phyloP scores from a whole-genome alignment of 441 rosid genomes.

The Populus hybrid region DNA sequence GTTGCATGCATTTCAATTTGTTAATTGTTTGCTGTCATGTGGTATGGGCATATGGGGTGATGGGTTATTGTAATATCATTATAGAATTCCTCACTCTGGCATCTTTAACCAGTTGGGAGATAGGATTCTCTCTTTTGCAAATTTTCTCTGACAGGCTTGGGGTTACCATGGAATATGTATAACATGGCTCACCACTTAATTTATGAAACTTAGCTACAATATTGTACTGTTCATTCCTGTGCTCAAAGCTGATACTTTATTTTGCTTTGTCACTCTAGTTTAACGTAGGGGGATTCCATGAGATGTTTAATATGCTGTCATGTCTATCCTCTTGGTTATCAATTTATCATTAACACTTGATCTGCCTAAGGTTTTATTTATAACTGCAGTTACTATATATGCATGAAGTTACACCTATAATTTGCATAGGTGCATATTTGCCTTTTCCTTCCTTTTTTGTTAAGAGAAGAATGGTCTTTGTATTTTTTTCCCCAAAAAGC shows the following conservation, averaged over 20 bases:
- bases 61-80: not conserved
- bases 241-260: not conserved
- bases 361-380: not conserved
- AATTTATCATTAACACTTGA: not conserved
- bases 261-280: too few species aligned
- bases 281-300: too few species aligned
- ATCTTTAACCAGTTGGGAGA: not conserved
- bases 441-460: not conserved
- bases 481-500: not conserved
- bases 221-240: not conserved
- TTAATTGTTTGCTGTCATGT: not conserved
- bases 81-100: not conserved
- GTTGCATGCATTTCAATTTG: not conserved
- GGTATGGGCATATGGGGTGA: not conserved
- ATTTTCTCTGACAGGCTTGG: not conserved
- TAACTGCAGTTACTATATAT: not conserved
- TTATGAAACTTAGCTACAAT: not conserved
- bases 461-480: not conserved
- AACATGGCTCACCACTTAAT: not conserved
- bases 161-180: not conserved
- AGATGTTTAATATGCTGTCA: not conserved
- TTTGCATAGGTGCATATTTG: not conserved
- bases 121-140: not conserved
- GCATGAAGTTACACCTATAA: not conserved
- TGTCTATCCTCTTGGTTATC: not conserved